Evolutionary conservation across 2,329 filamentous ascomycete genomes (phyloP).

Genomic region (Metarhizium anisopliae): DNA sequence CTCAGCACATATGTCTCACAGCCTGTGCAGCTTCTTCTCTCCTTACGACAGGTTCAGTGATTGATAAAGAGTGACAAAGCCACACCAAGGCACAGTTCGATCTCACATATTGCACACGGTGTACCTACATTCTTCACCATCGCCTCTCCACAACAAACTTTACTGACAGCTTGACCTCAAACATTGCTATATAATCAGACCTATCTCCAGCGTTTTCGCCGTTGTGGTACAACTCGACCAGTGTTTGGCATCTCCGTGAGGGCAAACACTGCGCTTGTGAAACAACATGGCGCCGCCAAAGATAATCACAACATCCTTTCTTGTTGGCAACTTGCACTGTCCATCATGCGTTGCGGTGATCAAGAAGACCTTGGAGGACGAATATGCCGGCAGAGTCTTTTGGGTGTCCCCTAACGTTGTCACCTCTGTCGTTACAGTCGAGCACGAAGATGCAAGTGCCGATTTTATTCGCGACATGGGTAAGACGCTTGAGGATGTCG

Average conservation of each 20-base stretch:
- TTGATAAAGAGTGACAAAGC: background rate
- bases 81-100: background rate
- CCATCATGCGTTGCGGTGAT: slow-evolving; percentile 64
- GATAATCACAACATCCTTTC: slow-evolving; percentile 47
- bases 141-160: background rate
- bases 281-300: slow-evolving; percentile 19
- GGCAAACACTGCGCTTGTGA: slow-evolving; percentile 1
- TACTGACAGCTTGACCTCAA: background rate
- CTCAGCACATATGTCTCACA: background rate
- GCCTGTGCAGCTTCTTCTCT: background rate
- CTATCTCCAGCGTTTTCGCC: background rate
- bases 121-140: background rate
- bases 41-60: background rate
- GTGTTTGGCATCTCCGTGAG: slow-evolving; percentile 1
- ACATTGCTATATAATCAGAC: slow-evolving; percentile 1
- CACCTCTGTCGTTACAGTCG: slow-evolving; percentile 58
- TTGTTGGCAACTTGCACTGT: slow-evolving; percentile 70
- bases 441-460: slow-evolving; percentile 35
- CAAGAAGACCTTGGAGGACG: slow-evolving; percentile 43
- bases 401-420: slow-evolving; percentile 64
- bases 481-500: slow-evolving; percentile 42
- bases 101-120: background rate
- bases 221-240: background rate
- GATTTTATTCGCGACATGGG: slow-evolving; percentile 35
- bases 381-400: slow-evolving; percentile 34